Evolutionary conservation across 129 eudicot genomes (phyloP).

Genomic region (Flaveria bidentis): DNA sequence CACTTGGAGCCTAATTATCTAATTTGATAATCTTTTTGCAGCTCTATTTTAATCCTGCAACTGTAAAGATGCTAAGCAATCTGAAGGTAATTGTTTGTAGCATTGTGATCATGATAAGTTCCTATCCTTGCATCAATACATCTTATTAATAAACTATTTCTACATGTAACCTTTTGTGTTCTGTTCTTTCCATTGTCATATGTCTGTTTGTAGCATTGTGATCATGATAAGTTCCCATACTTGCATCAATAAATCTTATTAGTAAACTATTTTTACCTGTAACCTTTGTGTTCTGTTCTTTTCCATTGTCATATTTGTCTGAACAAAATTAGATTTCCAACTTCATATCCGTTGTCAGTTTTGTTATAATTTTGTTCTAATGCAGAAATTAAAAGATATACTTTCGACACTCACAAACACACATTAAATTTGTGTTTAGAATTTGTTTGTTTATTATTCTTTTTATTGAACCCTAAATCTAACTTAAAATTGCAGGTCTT

Average conservation of each 20-base stretch:
- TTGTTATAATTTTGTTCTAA: not conserved
- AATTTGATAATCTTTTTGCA: conserved; percentile 37
- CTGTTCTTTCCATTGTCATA: too few species aligned
- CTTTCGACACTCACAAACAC: conserved; percentile 1
- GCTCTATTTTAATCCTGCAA: conserved; percentile 97
- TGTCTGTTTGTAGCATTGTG: conserved; percentile 23
- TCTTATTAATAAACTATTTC: conserved; percentile 5
- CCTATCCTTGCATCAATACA: conserved; percentile 1
- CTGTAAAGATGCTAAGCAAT: conserved; percentile 99
- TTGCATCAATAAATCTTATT: conserved; percentile 7
- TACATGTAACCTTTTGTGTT: too few species aligned
- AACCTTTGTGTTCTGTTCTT: not conserved
- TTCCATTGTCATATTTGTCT: not conserved
- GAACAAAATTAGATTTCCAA: not conserved
- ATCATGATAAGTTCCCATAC: not conserved
- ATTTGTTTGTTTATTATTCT: conserved; percentile 14
- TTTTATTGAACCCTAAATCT: conserved; percentile 1
- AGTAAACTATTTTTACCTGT: not conserved
- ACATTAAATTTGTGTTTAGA: not conserved
- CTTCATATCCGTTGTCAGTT: not conserved
- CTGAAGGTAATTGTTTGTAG: conserved; percentile 61
- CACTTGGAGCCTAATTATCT: conserved; percentile 9
- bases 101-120: conserved; percentile 20
- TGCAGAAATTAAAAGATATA: not conserved
- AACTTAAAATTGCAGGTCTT: conserved; percentile 63